Evolutionary conservation across 2,329 filamentous ascomycete genomes (phyloP), one percentile per base, ranked within the genome.

Genomic region (Nectriaceae sp.): DNA sequence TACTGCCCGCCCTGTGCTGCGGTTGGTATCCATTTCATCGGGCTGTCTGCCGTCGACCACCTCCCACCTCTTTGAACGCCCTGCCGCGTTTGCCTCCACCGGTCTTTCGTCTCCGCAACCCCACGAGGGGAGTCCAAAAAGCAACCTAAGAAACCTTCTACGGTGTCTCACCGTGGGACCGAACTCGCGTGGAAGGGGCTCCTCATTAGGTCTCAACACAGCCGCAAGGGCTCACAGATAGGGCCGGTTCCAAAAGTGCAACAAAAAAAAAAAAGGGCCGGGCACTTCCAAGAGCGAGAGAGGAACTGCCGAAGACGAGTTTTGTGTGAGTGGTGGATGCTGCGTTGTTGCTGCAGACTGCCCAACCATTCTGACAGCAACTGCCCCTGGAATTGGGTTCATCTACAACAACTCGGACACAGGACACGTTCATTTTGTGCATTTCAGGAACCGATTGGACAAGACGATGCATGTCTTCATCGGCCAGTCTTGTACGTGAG

Each of bases 381-480:
- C 24, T 16, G 36, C 36, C 41, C 41, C 21, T 42, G 18, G 37
- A 38, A 36, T 29, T 44, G 33, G 35, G 35, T 50, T 50, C 44
- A 47, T 48, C 49, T 36, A 44, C 44, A 39, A 21, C 44, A 29
- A 37, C 39, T 21, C 24, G 21, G 41, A 38, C 26, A 40, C 13
- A 29, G 24, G 24, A 29, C 24, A 6, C 13, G 6, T 29, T 29
- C 13, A 13, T 29, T 13, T 29, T 29, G 6, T 29, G 24, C 21
- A 24, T 40, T 55, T 44, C 48, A 53, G 48, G 43, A 49, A 49
- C 49, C 42, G 50, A 42, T 51, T 50, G 40, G 48, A 48, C 31
- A 55, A 59, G 48, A 61, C 59, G 44, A 62, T 62, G 60, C 52
- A 54, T 62, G 49, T 47, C 49, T 42, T 53, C 44, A 53, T 49